Evolutionary conservation across 352 stramenopile genomes (phyloP).

Genomic region (Globisporangium rhizosaccharum): DNA sequence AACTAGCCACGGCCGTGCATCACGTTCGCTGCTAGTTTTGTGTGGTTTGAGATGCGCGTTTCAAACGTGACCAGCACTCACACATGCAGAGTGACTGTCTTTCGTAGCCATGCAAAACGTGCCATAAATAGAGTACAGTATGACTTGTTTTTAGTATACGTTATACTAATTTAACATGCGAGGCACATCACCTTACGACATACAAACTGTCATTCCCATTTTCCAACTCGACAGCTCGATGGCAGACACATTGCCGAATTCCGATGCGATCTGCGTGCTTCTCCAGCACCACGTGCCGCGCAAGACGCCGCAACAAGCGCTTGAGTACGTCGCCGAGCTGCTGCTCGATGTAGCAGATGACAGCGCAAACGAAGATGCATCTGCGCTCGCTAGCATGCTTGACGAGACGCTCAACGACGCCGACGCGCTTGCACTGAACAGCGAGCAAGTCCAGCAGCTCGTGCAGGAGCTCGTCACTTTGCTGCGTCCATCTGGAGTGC

Average conservation of each 20-base stretch:
- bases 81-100: no score
- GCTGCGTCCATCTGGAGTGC: conserved; percentile 14
- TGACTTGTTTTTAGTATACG: no score
- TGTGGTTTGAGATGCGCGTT: no score
- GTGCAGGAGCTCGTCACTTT: conserved; percentile 18
- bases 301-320: conserved; percentile 23
- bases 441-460: conserved; percentile 12
- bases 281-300: conserved; percentile 15
- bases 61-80: no score
- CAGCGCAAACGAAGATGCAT: conserved; percentile 11
- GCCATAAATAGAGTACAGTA: no score
- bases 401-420: conserved; percentile 41
- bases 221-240: neutral
- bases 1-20: no score
- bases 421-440: conserved; percentile 25
- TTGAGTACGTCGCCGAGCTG: conserved; percentile 67
- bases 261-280: conserved; percentile 20
- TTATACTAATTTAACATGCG: no score
- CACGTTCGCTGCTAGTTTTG: no score
- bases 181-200: no score
- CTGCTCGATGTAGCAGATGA: conserved; percentile 47
- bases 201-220: neutral
- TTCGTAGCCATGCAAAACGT: no score
- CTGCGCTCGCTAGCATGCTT: conserved; percentile 21
- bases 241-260: neutral